A percentile compares a stretch with the other conserved stretches of the same genome.
Evolutionary conservation across 805 yeast species (phyloP).

Genomic region (Wickerhamiella occidentalis): DNA sequence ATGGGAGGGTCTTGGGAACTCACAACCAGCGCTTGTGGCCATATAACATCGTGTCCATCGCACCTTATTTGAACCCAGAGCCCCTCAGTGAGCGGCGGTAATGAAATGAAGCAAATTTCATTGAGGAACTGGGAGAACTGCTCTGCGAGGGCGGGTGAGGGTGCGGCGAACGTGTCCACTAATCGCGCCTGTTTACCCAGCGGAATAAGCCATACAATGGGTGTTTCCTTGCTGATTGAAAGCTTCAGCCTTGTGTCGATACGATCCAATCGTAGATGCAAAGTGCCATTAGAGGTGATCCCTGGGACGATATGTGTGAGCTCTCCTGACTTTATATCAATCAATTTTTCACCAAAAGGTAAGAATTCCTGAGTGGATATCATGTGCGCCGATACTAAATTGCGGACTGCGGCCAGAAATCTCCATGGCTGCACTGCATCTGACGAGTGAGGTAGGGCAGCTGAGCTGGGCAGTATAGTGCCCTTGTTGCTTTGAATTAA

Average conservation of each 20-base stretch:
- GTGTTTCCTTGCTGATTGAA: conserved; percentile 10
- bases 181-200: conserved; percentile 17
- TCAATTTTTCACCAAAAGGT: conserved; percentile 11
- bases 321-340: conserved; percentile 16
- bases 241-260: conserved; percentile 16
- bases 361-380: not conserved
- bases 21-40: conserved; percentile 20
- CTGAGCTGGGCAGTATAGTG: conserved; percentile 15
- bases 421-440: conserved; percentile 14
- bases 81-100: not conserved
- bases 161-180: conserved; percentile 15
- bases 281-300: conserved; percentile 15
- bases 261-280: conserved; percentile 14
- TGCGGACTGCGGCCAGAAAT: conserved; percentile 18
- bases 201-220: conserved; percentile 21
- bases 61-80: conserved; percentile 19
- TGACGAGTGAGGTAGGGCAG: conserved; percentile 6
- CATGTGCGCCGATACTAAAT: conserved; percentile 15
- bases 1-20: conserved; percentile 4
- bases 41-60: conserved; percentile 17
- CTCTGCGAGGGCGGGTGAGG: conserved; percentile 17
- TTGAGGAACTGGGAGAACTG: conserved; percentile 13
- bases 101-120: not conserved
- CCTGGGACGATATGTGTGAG: conserved; percentile 16
- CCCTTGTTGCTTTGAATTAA: conserved; percentile 14